Conservation (phyloP, 441 rosid species). For the Pelargonium hybrid region DNA sequence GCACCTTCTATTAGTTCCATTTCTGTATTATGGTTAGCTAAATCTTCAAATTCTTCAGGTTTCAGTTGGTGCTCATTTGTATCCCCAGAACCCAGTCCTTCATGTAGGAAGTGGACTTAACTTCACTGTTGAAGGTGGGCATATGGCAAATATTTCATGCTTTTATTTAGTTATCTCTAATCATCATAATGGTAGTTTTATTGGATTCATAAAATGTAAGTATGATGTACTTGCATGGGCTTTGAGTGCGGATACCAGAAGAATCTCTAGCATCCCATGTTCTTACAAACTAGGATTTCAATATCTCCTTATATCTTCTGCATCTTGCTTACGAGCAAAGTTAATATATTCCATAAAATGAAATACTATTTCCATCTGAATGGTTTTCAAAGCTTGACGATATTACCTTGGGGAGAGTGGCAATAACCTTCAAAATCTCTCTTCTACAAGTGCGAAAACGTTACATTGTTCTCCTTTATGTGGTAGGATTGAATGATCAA, state of each 20-base stretch:
- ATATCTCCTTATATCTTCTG: not conserved
- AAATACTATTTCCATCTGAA: not conserved
- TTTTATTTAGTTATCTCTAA: not conserved
- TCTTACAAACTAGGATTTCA: not conserved
- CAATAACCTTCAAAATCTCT: not conserved
- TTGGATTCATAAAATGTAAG: not conserved
- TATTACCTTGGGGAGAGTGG: not conserved
- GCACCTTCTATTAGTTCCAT: not conserved
- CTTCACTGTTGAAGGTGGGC: constrained; percentile 51
- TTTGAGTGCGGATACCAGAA: not conserved
- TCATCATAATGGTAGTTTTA: not conserved
- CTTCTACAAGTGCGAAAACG: not conserved
- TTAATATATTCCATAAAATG: not conserved
- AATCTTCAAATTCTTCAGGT: constrained; percentile 40
- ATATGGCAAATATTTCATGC: constrained; percentile 8
- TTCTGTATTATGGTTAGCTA: constrained; percentile 9
- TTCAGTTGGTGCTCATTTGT: constrained; percentile 74
- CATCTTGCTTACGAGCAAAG: not conserved
- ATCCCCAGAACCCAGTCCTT: constrained; percentile 62
- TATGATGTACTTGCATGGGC: not conserved
- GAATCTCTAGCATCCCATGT: not conserved
- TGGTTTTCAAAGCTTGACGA: not conserved
- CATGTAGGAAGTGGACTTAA: constrained; percentile 45
- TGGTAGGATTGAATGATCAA: constrained; percentile 44
- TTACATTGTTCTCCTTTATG: not conserved